Percentiles rank a stretch among this genome's conserved stretches.
Evolutionary conservation across 345 rosid genomes (phyloP).

Genomic region (Citrus trifoliata): DNA sequence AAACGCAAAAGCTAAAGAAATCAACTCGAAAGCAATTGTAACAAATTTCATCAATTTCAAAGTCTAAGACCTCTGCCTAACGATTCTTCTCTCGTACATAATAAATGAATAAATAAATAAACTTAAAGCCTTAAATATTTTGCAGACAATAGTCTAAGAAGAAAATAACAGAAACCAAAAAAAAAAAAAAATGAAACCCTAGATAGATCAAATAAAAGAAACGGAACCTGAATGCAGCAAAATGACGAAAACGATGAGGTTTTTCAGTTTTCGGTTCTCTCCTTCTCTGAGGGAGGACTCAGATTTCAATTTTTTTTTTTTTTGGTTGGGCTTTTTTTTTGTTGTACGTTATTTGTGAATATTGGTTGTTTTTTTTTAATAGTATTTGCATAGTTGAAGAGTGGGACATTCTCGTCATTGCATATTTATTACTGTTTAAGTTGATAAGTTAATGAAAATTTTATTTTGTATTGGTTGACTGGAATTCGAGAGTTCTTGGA

Average conservation of each 20-base stretch:
- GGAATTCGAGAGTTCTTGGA: background rate
- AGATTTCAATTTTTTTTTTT: constrained; percentile 7
- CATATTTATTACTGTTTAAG: background rate
- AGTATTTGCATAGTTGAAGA: background rate
- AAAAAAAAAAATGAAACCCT: background rate
- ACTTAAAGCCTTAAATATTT: background rate
- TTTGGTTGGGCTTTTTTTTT: background rate
- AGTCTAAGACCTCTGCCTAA: background rate
- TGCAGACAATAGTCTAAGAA: background rate
- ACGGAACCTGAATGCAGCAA: constrained; percentile 17
- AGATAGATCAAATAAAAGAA: constrained; percentile 5
- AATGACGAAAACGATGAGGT: background rate
- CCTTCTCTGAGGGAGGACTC: background rate
- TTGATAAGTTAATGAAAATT: background rate
- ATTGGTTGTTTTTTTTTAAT: background rate
- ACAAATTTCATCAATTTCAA: background rate
- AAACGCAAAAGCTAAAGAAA: background rate
- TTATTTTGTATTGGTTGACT: constrained; percentile 3
- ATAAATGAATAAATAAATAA: background rate
- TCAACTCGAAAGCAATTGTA: background rate
- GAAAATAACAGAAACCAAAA: background rate
- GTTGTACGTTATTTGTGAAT: background rate
- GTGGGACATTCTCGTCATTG: constrained; percentile 19
- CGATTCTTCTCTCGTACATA: background rate
- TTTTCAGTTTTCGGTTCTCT: background rate